These are phyloP conservation scores for Brassica carinata DNA, from an alignment of 345 rosid genomes.

Conservation along the genomic window DNA sequence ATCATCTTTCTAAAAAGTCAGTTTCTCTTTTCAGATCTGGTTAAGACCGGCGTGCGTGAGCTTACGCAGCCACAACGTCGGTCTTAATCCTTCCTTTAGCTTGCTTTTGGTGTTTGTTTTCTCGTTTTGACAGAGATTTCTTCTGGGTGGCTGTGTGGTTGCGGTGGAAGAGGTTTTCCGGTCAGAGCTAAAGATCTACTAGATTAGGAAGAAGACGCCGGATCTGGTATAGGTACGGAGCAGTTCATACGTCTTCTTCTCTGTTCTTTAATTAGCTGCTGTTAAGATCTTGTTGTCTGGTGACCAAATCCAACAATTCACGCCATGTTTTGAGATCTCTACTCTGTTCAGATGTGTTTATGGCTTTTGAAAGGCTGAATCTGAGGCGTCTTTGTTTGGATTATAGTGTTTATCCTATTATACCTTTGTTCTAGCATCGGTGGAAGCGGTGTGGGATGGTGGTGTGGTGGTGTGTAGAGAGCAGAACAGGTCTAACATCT, in stretches of 20 bases:
- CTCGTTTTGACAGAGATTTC: neutral
- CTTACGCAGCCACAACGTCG: neutral
- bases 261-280: neutral
- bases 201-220: neutral
- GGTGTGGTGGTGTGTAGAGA: neutral
- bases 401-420: neutral
- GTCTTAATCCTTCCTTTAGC: neutral
- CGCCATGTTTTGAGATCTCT: neutral
- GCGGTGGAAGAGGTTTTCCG: neutral
- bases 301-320: neutral
- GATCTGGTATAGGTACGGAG: neutral
- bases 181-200: neutral
- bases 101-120: neutral
- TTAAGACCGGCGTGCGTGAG: neutral
- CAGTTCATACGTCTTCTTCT: neutral
- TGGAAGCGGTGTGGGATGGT: neutral
- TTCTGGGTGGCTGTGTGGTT: neutral
- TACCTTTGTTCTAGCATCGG: neutral
- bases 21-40: neutral
- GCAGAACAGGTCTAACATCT: neutral
- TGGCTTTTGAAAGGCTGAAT: neutral
- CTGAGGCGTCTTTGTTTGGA: neutral
- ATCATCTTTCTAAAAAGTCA: neutral
- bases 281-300: neutral
- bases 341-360: neutral